Percentiles rank a stretch among this genome's conserved stretches.
These are phyloP conservation scores for Saitozyma podzolica DNA, from an alignment of 768 basidiomycete species.

Conservation along the genomic window DNA sequence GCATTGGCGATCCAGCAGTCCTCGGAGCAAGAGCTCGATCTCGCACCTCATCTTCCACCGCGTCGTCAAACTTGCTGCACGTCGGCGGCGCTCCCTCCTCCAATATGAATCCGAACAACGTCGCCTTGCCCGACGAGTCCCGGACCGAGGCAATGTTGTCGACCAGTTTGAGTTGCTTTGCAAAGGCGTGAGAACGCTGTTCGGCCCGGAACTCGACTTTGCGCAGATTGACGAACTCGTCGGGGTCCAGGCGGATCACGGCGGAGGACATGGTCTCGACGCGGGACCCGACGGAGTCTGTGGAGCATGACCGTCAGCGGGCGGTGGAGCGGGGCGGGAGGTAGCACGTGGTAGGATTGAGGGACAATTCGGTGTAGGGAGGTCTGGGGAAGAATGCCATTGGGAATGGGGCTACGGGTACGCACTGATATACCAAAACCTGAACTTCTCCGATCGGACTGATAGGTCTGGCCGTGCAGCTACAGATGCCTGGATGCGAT, in stretches of 20 bases:
- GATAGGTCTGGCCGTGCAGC: too few species aligned
- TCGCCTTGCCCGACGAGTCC: slow-evolving; percentile 16
- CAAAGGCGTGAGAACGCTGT: slow-evolving; percentile 38
- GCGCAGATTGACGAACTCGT: slow-evolving; percentile 34
- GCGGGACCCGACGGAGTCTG: slow-evolving; percentile 29
- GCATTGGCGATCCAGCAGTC: background rate
- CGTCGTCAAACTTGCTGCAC: slow-evolving; percentile 34
- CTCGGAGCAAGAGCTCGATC: background rate
- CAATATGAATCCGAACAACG: slow-evolving; percentile 34
- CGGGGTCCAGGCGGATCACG: slow-evolving; percentile 34
- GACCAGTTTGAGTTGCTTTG: slow-evolving; percentile 31
- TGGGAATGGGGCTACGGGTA: background rate
- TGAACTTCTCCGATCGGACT: slow-evolving; percentile 13
- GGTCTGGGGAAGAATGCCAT: too few species aligned
- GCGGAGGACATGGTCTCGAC: slow-evolving; percentile 18
- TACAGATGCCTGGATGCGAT: too few species aligned
- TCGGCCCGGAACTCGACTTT: slow-evolving; percentile 36
- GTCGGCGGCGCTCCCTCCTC: slow-evolving; percentile 44
- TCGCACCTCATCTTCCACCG: background rate
- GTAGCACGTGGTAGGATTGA: too few species aligned
- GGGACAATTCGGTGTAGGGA: too few species aligned
- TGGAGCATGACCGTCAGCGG: background rate
- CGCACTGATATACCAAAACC: slow-evolving; percentile 50
- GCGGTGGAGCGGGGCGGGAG: too few species aligned
- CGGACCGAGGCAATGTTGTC: slow-evolving; percentile 9